Percentiles rank a stretch among this genome's conserved stretches.
These are phyloP conservation scores for Xylaria sp. DNA, from an alignment of 2,329 filamentous ascomycete genomes.

Conservation along the genomic window DNA sequence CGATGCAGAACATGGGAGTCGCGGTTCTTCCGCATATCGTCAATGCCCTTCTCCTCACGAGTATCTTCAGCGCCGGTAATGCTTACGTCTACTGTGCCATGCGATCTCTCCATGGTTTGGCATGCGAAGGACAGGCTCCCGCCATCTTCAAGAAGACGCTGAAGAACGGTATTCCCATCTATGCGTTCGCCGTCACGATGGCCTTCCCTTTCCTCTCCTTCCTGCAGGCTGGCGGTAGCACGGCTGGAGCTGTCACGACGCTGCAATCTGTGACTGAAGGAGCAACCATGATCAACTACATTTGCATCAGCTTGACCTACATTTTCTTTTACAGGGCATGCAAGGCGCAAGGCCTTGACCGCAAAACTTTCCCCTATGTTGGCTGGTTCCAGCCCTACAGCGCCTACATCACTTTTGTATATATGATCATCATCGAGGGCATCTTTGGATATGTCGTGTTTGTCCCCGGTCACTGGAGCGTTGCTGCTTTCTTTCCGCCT, in stretches of 20 bases:
- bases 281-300: slow-evolving; percentile 68
- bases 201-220: slow-evolving; percentile 72
- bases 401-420: slow-evolving; percentile 58
- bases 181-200: slow-evolving; percentile 69
- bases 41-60: slow-evolving; percentile 70
- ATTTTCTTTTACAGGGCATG: slow-evolving; percentile 67
- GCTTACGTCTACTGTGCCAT: slow-evolving; percentile 71
- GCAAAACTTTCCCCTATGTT: slow-evolving; percentile 65
- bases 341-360: slow-evolving; percentile 63
- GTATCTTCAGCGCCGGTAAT: slow-evolving; percentile 71
- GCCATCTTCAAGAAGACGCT: slow-evolving; percentile 65
- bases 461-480: slow-evolving; percentile 53
- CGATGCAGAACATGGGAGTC: slow-evolving; percentile 68
- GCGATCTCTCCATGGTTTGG: slow-evolving; percentile 69
- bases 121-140: slow-evolving; percentile 66
- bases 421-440: slow-evolving; percentile 58
- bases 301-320: slow-evolving; percentile 69
- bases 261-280: slow-evolving; percentile 55
- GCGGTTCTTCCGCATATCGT: slow-evolving; percentile 67
- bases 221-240: slow-evolving; percentile 48
- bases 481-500: slow-evolving; percentile 55
- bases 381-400: slow-evolving; percentile 70
- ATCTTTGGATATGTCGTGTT: slow-evolving; percentile 68
- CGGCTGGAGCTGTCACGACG: slow-evolving; percentile 49
- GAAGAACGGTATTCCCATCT: slow-evolving; percentile 70